Percentiles rank a stretch among this genome's conserved stretches.
phyloP scores from a whole-genome alignment of 768 basidiomycete genomes.

The Boletus sp. region DNA sequence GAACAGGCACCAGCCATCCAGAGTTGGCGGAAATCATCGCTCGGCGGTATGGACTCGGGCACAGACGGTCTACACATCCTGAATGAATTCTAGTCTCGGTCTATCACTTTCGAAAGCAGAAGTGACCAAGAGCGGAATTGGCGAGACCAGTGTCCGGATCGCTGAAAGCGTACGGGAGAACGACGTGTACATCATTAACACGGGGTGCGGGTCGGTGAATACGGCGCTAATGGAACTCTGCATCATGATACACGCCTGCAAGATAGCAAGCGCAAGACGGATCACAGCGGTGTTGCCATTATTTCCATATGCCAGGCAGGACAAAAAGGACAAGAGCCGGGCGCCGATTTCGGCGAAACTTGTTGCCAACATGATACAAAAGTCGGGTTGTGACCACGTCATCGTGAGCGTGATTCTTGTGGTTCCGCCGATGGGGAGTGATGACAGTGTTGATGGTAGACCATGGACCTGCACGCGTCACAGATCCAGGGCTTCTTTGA shows the following conservation, averaged over 20 bases:
- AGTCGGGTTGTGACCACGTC: constrained; percentile 92
- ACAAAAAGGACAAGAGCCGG: constrained; percentile 99
- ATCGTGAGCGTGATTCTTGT: constrained; percentile 58
- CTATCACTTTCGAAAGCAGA: constrained; percentile 84
- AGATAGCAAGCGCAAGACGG: constrained; percentile 96
- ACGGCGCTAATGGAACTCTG: constrained; percentile 96
- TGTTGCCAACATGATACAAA: constrained; percentile 95
- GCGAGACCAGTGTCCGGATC: constrained; percentile 90
- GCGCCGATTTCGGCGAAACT: constrained; percentile 98
- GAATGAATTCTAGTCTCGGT: constrained; percentile 65
- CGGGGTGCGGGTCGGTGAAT: constrained; percentile 82
- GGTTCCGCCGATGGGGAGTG: background rate
- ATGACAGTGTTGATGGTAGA: constrained; percentile 44
- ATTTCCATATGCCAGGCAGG: constrained; percentile 96
- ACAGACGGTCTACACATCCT: constrained; percentile 17
- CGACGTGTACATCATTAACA: constrained; percentile 98
- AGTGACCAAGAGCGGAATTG: constrained; percentile 83
- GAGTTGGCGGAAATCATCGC: constrained; percentile 93
- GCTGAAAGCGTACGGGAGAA: constrained; percentile 95
- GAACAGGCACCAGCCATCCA: constrained; percentile 87
- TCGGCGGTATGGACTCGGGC: constrained; percentile 56
- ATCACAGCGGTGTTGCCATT: constrained; percentile 98
- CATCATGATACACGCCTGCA: constrained; percentile 99
- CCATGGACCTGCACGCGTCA: constrained; percentile 98
- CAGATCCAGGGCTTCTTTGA: constrained; percentile 99